These are phyloP conservation scores for Solanum tarijense DNA, from an alignment of 257 asterid genomes.

Conservation along the genomic window DNA sequence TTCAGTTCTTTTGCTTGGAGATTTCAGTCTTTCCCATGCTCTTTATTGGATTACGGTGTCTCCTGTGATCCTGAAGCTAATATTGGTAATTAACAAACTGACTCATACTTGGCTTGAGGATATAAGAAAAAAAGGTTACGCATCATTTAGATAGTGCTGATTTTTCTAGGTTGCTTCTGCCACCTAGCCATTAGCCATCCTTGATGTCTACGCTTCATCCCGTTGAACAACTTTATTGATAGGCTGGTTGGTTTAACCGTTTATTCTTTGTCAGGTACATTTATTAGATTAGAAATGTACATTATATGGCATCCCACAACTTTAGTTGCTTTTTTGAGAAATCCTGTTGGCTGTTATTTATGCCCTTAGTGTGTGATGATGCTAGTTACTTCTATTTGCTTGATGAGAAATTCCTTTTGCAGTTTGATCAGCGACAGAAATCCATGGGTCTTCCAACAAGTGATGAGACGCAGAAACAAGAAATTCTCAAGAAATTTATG, in stretches of 20 bases:
- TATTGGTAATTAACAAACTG: neutral
- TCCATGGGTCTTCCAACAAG: conserved; percentile 72
- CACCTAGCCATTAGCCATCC: neutral
- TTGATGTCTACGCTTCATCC: neutral
- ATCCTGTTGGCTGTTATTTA: neutral
- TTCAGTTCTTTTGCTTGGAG: neutral
- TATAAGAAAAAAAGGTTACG: neutral
- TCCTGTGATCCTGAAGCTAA: neutral
- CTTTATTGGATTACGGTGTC: neutral
- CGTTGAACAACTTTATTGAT: neutral
- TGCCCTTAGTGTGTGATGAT: neutral
- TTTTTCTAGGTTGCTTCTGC: neutral
- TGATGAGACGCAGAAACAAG: conserved; percentile 71
- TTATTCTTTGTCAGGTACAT: neutral
- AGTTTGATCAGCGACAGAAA: conserved; percentile 70
- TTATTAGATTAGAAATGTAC: neutral
- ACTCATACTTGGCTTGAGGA: neutral
- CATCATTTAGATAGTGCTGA: neutral
- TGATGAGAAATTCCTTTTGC: conserved; percentile 5
- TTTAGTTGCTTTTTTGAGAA: neutral
- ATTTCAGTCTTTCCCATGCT: neutral
- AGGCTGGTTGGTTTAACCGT: neutral
- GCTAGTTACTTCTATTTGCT: neutral
- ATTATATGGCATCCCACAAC: neutral
- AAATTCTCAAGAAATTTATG: conserved; percentile 64